Evolutionary conservation across 208 protist species (phyloP).

Genomic region (Naegleria gruberi): DNA sequence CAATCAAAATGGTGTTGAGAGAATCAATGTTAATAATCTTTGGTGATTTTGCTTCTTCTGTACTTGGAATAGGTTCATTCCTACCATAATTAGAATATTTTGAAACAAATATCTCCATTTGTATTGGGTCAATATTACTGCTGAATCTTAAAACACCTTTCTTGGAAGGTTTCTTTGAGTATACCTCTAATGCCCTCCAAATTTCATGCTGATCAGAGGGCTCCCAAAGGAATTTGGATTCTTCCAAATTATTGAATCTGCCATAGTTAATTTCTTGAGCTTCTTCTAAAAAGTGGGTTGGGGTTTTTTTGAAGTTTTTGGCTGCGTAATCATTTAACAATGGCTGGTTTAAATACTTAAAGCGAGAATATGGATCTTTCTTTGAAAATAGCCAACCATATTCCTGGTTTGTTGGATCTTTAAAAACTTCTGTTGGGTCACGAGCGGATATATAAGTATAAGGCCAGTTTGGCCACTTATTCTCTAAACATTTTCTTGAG

Average conservation of each 20-base stretch:
- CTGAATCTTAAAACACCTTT: not conserved
- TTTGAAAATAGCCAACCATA: not conserved
- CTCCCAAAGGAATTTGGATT: not conserved
- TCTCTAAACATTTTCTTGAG: not conserved
- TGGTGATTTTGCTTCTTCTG: not conserved
- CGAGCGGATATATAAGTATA: not conserved
- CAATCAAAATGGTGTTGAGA: not conserved
- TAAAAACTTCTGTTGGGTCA: not conserved
- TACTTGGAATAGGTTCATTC: not conserved
- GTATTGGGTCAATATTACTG: not conserved
- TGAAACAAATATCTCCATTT: not conserved
- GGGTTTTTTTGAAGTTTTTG: not conserved
- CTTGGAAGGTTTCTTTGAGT: not conserved
- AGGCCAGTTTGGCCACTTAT: not conserved
- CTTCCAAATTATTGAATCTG: not conserved
- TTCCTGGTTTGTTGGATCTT: not conserved
- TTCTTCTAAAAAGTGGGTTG: not conserved
- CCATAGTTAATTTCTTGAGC: not conserved
- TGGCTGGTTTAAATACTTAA: not conserved
- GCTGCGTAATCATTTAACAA: not conserved
- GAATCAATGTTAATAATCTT: not conserved
- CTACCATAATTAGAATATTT: not conserved
- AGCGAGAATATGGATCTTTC: not conserved
- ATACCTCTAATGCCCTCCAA: not conserved
- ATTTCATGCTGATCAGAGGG: not conserved